These are phyloP conservation scores for Luvunga scandens DNA, from an alignment of 345 rosid genomes.

Conservation along the genomic window DNA sequence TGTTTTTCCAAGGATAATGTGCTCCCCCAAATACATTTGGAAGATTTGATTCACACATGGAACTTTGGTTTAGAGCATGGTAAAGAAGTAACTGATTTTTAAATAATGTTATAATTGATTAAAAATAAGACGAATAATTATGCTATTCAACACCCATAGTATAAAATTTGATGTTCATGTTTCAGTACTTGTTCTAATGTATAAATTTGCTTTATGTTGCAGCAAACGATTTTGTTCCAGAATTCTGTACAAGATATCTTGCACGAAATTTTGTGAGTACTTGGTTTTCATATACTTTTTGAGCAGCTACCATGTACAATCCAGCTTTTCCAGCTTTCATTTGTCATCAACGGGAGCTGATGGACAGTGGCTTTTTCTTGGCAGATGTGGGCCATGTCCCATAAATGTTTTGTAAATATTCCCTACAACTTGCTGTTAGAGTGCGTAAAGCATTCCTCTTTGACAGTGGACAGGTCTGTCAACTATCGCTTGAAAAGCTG, in stretches of 20 bases:
- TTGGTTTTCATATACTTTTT: conserved; percentile 25
- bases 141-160: background rate
- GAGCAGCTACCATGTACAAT: conserved; percentile 4
- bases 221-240: conserved; percentile 57
- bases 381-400: conserved; percentile 62
- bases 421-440: conserved; percentile 50
- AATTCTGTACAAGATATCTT: conserved; percentile 56
- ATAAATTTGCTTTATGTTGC: conserved; percentile 38
- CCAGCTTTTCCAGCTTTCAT: background rate
- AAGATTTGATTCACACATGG: conserved; percentile 68
- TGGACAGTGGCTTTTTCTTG: conserved; percentile 23
- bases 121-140: conserved; percentile 3
- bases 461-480: conserved; percentile 61
- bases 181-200: conserved; percentile 23
- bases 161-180: conserved; percentile 13
- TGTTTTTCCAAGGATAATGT: conserved; percentile 31
- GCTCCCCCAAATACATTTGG: conserved; percentile 31
- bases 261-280: conserved; percentile 74
- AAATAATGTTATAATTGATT: conserved; percentile 1
- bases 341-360: conserved; percentile 13
- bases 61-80: conserved; percentile 62
- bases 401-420: conserved; percentile 41
- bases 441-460: conserved; percentile 55
- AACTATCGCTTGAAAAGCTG: conserved; percentile 1
- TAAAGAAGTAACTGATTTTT: conserved; percentile 23